Percentiles rank a stretch among this genome's conserved stretches.
Evolutionary conservation across 495 filamentous ascomycete genomes (phyloP).

Genomic region (Aspergillus kassunensis): DNA sequence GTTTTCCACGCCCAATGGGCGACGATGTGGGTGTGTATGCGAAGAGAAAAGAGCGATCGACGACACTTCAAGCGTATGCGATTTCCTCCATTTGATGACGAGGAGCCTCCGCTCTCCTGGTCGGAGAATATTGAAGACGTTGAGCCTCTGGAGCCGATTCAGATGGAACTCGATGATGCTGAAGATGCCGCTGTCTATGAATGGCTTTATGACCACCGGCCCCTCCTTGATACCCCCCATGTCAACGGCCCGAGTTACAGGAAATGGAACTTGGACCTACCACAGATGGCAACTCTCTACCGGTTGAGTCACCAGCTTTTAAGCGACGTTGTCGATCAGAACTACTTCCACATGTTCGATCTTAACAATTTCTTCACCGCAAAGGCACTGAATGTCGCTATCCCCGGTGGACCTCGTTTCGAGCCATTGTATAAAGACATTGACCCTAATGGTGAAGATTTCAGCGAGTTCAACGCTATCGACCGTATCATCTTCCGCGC

Average conservation of each 20-base stretch:
- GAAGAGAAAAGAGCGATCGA: slow-evolving; percentile 94
- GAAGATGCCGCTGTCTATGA: slow-evolving; percentile 89
- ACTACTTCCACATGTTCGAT: slow-evolving; percentile 99
- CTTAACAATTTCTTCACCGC: slow-evolving; percentile 92
- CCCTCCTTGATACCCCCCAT: slow-evolving; percentile 85
- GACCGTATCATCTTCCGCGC: slow-evolving; percentile 98
- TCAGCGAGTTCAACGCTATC: slow-evolving; percentile 99
- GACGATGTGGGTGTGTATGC: slow-evolving; percentile 99
- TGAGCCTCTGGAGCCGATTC: slow-evolving; percentile 95
- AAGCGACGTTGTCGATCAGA: slow-evolving; percentile 89
- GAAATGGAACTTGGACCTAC: slow-evolving; percentile 87
- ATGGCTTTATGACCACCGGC: slow-evolving; percentile 97
- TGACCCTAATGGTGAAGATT: slow-evolving; percentile 98
- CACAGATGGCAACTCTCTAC: slow-evolving; percentile 94
- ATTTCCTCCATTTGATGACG: slow-evolving; percentile 98
- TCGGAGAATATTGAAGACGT: slow-evolving; percentile 99
- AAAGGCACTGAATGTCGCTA: slow-evolving; percentile 94
- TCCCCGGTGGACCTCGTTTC: slow-evolving; percentile 94
- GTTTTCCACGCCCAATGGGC: slow-evolving; percentile 99
- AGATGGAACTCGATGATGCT: slow-evolving; percentile 97
- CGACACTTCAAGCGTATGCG: slow-evolving; percentile 98
- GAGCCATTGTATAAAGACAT: slow-evolving; percentile 99
- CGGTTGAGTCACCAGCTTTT: slow-evolving; percentile 87
- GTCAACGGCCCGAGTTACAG: slow-evolving; percentile 98
- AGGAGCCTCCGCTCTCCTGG: slow-evolving; percentile 96